A percentile compares a stretch with the other conserved stretches of the same genome.
These are phyloP conservation scores for Dactylellina drechsleri DNA, from an alignment of 2,329 filamentous ascomycete species.

Conservation along the genomic window DNA sequence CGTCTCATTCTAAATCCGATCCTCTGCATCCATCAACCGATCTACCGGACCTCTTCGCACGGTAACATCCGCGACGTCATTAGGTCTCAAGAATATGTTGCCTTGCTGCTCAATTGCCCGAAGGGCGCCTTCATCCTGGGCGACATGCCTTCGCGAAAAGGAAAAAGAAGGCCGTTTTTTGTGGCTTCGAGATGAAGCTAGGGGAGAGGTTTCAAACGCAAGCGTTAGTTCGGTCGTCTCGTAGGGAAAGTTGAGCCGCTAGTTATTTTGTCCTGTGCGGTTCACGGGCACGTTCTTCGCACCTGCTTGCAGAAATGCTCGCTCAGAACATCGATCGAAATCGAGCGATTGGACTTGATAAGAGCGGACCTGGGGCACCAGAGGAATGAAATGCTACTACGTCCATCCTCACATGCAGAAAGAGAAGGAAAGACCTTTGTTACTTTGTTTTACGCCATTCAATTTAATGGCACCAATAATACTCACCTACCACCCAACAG, in stretches of 20 bases:
- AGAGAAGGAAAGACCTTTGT: background rate
- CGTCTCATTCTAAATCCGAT: background rate
- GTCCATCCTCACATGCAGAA: no score
- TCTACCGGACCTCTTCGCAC: background rate
- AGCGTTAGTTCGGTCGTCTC: conserved; percentile 11
- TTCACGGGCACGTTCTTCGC: conserved; percentile 40
- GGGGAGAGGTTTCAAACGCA: conserved; percentile 20
- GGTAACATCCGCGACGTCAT: conserved; percentile 41
- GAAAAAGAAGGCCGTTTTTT: conserved; percentile 10
- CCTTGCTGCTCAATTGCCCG: conserved; percentile 41
- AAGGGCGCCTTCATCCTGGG: conserved; percentile 21
- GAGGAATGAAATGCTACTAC: conserved; percentile 7
- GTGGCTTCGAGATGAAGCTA: conserved; percentile 20
- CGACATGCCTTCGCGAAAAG: conserved; percentile 25
- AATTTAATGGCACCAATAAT: background rate
- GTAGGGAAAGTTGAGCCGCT: background rate
- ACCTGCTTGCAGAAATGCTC: conserved; percentile 49
- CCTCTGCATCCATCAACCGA: no score
- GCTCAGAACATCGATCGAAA: conserved; percentile 31
- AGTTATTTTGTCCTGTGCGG: background rate
- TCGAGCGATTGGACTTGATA: conserved; percentile 32
- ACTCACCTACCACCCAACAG: background rate
- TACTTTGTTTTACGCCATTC: background rate
- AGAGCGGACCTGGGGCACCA: conserved; percentile 16
- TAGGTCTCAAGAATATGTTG: conserved; percentile 46